phyloP scores from a whole-genome alignment of 345 rosid genomes.

The Nasturtium officinale region DNA sequence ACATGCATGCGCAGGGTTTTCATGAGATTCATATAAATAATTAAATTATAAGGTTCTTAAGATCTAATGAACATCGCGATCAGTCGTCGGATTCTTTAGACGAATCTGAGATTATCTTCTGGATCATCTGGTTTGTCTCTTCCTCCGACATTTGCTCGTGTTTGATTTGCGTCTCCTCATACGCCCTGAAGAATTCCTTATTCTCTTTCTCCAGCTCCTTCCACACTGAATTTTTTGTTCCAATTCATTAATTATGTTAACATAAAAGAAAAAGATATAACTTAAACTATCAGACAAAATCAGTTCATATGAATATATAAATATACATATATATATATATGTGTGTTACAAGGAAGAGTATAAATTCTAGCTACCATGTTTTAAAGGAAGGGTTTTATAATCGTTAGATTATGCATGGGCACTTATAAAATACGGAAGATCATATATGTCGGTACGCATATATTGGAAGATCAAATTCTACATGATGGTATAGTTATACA shows the following conservation, averaged over 20 bases:
- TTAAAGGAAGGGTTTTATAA: background rate
- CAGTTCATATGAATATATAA: background rate
- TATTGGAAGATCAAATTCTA: constrained; percentile 3
- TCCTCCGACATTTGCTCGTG: constrained; percentile 79
- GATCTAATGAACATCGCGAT: constrained; percentile 38
- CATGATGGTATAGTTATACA: background rate
- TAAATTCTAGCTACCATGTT: background rate
- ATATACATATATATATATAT: background rate
- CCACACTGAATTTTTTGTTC: constrained; percentile 59
- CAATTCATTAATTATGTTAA: background rate
- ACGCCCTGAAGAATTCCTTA: constrained; percentile 82
- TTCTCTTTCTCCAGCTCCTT: constrained; percentile 90
- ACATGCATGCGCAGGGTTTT: constrained; percentile 42
- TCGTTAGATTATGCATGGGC: constrained; percentile 16
- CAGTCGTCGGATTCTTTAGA: constrained; percentile 53
- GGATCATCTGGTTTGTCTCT: constrained; percentile 80
- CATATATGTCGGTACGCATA: background rate
- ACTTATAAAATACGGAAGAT: background rate
- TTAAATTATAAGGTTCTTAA: constrained; percentile 25
- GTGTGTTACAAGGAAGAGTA: background rate
- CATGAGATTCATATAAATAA: constrained; percentile 25
- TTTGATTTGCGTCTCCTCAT: constrained; percentile 61
- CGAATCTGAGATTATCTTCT: constrained; percentile 65
- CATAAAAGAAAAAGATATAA: background rate
- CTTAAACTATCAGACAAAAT: background rate